phyloP scores from a whole-genome alignment of 495 filamentous ascomycete species.

The Lasiosphaeria ovina region DNA sequence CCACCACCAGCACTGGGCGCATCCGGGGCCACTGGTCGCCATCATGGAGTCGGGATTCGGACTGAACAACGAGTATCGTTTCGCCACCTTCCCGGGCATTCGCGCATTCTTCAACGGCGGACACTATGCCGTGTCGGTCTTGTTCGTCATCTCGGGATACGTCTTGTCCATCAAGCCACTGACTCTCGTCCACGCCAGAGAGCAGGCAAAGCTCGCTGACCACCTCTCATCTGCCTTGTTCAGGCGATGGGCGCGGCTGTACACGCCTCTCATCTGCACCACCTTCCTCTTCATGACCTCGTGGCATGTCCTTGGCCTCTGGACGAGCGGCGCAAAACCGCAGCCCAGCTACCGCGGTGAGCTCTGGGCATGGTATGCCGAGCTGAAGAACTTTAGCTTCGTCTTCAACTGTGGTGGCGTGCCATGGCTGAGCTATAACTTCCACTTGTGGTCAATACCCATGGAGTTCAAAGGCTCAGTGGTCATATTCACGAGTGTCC shows the following conservation, averaged over 20 bases:
- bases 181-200: conserved; percentile 45
- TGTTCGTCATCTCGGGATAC: conserved; percentile 51
- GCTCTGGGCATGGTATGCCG: conserved; percentile 54
- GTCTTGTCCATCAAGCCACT: conserved; percentile 53
- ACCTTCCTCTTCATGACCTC: conserved; percentile 51
- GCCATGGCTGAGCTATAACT: conserved; percentile 37
- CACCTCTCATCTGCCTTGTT: conserved; percentile 33
- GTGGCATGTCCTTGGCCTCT: conserved; percentile 47
- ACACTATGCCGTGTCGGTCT: conserved; percentile 52
- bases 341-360: conserved; percentile 41
- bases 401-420: conserved; percentile 44
- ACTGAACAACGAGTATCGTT: conserved; percentile 34
- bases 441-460: conserved; percentile 45
- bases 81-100: conserved; percentile 40
- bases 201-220: conserved; percentile 37
- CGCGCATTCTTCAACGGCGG: conserved; percentile 45
- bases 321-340: conserved; percentile 29
- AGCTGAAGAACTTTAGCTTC: conserved; percentile 61
- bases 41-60: conserved; percentile 37
- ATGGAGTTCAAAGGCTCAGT: conserved; percentile 44
- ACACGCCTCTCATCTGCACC: conserved; percentile 39
- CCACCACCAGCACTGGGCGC: conserved; percentile 44
- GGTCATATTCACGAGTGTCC: conserved; percentile 46
- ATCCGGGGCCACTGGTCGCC: conserved; percentile 23
- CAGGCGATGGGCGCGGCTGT: conserved; percentile 36